phyloP scores from a whole-genome alignment of 2,329 filamentous ascomycete species.

The Basipetospora chlamydospora region DNA sequence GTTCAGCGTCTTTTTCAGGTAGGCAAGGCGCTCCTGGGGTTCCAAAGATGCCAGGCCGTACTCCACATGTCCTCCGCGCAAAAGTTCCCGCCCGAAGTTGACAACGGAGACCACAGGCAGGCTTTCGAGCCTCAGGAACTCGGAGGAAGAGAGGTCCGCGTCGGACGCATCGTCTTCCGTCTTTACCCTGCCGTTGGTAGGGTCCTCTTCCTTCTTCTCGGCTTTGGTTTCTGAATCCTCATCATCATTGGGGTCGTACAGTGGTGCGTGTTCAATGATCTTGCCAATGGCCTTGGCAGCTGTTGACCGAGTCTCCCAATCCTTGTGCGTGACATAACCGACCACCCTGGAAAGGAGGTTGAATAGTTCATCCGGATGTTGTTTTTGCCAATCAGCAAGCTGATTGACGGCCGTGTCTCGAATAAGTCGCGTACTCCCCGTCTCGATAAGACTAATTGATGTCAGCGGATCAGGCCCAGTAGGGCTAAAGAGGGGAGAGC shows the following conservation, averaged over 20 bases:
- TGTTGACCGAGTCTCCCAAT: conserved; percentile 91
- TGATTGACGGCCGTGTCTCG: conserved; percentile 95
- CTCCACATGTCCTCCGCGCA: conserved; percentile 77
- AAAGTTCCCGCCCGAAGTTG: conserved; percentile 66
- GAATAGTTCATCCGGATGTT: conserved; percentile 93
- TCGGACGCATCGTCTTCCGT: conserved; percentile 47
- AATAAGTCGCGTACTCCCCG: conserved; percentile 89
- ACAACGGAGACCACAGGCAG: conserved; percentile 71
- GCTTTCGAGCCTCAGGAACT: conserved; percentile 48
- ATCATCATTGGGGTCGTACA: conserved; percentile 75
- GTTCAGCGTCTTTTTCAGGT: conserved; percentile 79
- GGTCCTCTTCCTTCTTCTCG: conserved; percentile 16
- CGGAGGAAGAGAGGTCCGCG: conserved; percentile 15
- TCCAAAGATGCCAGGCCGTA: conserved; percentile 71
- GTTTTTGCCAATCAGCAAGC: conserved; percentile 93
- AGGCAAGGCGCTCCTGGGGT: conserved; percentile 62
- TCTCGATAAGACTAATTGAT: conserved; percentile 68
- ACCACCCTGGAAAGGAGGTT: conserved; percentile 86
- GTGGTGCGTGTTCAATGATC: conserved; percentile 77
- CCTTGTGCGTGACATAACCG: conserved; percentile 88
- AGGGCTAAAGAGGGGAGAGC: neutral
- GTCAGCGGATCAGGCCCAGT: no score
- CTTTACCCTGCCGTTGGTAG: conserved; percentile 39
- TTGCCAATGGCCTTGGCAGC: conserved; percentile 89
- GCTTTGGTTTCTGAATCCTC: conserved; percentile 26